Evolutionary conservation across 306 rosid genomes (phyloP).

Genomic region (Vigna angularis): DNA sequence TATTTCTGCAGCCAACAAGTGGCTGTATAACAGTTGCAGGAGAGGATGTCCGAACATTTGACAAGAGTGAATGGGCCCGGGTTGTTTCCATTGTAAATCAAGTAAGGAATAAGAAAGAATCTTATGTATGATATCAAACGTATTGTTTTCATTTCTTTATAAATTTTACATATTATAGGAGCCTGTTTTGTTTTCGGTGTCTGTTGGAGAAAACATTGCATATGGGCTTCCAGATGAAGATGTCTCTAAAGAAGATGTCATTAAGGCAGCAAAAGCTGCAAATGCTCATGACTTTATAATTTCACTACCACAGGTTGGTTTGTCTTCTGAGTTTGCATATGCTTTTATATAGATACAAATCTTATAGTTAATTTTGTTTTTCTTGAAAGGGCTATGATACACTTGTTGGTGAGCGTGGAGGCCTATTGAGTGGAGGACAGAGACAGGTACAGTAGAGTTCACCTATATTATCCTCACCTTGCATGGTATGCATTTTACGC

Average conservation of each 20-base stretch:
- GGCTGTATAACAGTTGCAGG: conserved; percentile 89
- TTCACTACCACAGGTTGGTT: conserved; percentile 89
- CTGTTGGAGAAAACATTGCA: conserved; percentile 96
- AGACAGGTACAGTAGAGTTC: conserved; percentile 69
- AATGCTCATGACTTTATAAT: conserved; percentile 96
- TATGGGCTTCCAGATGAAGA: conserved; percentile 95
- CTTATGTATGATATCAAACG: conserved; percentile 28
- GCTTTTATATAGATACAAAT: conserved; percentile 10
- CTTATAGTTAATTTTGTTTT: conserved; percentile 20
- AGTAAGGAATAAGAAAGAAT: conserved; percentile 52
- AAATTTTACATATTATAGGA: conserved; percentile 61
- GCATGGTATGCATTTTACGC: not conserved
- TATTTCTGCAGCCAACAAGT: conserved; percentile 69
- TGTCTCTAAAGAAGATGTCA: conserved; percentile 87
- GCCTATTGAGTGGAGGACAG: conserved; percentile 94
- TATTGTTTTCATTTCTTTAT: conserved; percentile 22
- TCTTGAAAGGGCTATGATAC: conserved; percentile 83
- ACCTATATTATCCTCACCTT: not conserved
- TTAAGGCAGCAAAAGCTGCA: conserved; percentile 98
- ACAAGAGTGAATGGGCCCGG: conserved; percentile 96
- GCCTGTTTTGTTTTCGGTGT: conserved; percentile 92
- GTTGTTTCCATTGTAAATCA: conserved; percentile 87
- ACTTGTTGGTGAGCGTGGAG: conserved; percentile 96
- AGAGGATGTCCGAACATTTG: conserved; percentile 91
- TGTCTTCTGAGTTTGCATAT: conserved; percentile 27